Conservation (phyloP, 2,329 filamentous ascomycete genomes). For the Diaporthe sp. region DNA sequence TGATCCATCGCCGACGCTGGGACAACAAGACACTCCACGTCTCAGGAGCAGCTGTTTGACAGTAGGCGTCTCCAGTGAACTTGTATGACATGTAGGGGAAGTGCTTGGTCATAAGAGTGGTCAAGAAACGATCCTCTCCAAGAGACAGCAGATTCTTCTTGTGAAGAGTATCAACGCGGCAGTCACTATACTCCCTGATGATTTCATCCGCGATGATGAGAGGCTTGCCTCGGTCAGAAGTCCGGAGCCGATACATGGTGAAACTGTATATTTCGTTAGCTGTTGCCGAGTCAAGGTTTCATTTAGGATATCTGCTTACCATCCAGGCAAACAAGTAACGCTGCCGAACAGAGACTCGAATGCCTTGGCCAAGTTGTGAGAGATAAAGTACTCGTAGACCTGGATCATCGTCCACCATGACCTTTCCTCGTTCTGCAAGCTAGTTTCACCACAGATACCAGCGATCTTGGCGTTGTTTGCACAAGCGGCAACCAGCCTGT, state of each 20-base stretch:
- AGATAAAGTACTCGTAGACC: slow-evolving; percentile 99
- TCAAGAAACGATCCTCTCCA: slow-evolving; percentile 96
- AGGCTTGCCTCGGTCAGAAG: slow-evolving; percentile 92
- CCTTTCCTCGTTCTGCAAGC: slow-evolving; percentile 92
- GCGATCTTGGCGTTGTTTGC: slow-evolving; percentile 96
- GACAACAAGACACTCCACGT: slow-evolving; percentile 94
- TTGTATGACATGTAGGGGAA: slow-evolving; percentile 97
- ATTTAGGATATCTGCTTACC: slow-evolving; percentile 71
- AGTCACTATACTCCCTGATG: slow-evolving; percentile 89
- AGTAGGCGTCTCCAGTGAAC: slow-evolving; percentile 93
- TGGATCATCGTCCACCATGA: slow-evolving; percentile 99
- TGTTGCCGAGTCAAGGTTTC: slow-evolving; percentile 18
- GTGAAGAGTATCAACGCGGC: slow-evolving; percentile 93
- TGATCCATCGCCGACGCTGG: slow-evolving; percentile 99
- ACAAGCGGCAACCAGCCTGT: slow-evolving; percentile 91
- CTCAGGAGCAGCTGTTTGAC: slow-evolving; percentile 92
- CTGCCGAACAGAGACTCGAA: slow-evolving; percentile 98
- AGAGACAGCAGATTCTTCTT: slow-evolving; percentile 95
- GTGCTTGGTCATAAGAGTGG: slow-evolving; percentile 97
- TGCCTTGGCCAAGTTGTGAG: slow-evolving; percentile 94
- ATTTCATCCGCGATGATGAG: slow-evolving; percentile 92
- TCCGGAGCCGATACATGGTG: slow-evolving; percentile 97
- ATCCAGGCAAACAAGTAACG: slow-evolving; percentile 98
- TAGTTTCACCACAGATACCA: slow-evolving; percentile 97
- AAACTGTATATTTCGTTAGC: slow-evolving; percentile 75